Evolutionary conservation across 768 basidiomycete genomes (phyloP).

Genomic region (Ephemerocybe angulata): DNA sequence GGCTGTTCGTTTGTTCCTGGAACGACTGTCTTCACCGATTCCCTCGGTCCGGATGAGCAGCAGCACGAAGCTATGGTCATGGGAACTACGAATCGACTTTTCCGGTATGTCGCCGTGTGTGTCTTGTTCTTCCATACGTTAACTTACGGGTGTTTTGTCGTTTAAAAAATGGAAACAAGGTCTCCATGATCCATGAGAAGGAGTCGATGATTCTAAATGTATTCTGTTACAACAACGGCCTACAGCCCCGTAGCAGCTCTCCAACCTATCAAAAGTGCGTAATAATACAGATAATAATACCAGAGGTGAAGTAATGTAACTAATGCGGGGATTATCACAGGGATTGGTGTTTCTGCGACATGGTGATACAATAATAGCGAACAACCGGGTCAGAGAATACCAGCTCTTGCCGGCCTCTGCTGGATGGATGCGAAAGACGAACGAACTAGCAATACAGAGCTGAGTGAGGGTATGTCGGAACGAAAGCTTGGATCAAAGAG

Average conservation of each 20-base stretch:
- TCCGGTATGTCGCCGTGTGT: background rate
- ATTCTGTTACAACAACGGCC: background rate
- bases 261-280: background rate
- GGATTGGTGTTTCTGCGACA: background rate
- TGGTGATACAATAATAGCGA: background rate
- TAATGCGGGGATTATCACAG: background rate
- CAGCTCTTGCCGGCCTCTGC: background rate
- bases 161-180: slow-evolving; percentile 4
- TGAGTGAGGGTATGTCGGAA: background rate
- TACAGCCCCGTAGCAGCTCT: background rate
- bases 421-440: background rate
- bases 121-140: background rate
- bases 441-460: background rate
- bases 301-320: background rate
- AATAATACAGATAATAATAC: background rate
- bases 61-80: too few species aligned
- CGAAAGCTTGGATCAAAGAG: too few species aligned
- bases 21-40: background rate
- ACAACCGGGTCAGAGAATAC: slow-evolving; percentile 2
- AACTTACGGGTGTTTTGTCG: background rate
- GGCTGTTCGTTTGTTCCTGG: background rate
- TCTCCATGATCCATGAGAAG: slow-evolving; percentile 3
- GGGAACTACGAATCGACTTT: background rate
- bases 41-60: background rate
- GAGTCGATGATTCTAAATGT: background rate